Base-by-base conservation (phyloP, 1,139 yeast genomes). In the Geotrichum citri-aurantii region DNA sequence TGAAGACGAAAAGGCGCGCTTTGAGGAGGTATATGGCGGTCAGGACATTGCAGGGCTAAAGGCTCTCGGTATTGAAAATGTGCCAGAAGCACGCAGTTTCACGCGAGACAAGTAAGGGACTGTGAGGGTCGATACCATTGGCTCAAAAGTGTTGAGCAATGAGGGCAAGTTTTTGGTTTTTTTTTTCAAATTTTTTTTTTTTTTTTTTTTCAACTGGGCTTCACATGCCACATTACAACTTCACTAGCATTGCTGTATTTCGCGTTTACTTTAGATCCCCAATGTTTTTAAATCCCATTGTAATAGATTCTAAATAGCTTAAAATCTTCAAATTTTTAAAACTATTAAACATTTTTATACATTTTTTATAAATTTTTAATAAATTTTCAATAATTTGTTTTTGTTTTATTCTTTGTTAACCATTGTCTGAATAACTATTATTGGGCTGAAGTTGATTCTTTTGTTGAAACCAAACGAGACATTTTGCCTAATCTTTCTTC, bases 11-110 rank as follows among this genome's bases (percentile, higher is more conserved):
- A 59, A 59, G 14, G 63, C 53, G 42, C 53, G 51, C 33, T 75
- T 75, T 55, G 37, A 57, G 26, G 53, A 59, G 19, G 62, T 58
- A 11, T 75, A 75, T 55, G 71, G 70, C 1, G 52, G 33, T n/a
- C 57, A 57, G 44, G 52, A 26, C 10, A 7, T 57, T 14, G 24
- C 7, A n/a, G 59, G 49, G 33, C 54, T 57, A 3, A 50, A 48
- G 33, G 51, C 44, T n/a, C 47, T 47, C 19, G 49, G 56, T 23
- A 29, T 23, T 31, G 54, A 48, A 23, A 17, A 29, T 12, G 52
- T 14, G 3, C 58, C 58, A 6, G 53, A 21, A 5, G 21, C 49
- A 7, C 40, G 55, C 6, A 48, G 52, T 23, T 56, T 46, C 33
- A 37, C 54, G 12, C 33, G 51, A 17, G 24, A 24, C n/a, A 26